Base-by-base conservation (phyloP, 2,329 filamentous ascomycete genomes). In the Hymenoscyphus fructigenus region DNA sequence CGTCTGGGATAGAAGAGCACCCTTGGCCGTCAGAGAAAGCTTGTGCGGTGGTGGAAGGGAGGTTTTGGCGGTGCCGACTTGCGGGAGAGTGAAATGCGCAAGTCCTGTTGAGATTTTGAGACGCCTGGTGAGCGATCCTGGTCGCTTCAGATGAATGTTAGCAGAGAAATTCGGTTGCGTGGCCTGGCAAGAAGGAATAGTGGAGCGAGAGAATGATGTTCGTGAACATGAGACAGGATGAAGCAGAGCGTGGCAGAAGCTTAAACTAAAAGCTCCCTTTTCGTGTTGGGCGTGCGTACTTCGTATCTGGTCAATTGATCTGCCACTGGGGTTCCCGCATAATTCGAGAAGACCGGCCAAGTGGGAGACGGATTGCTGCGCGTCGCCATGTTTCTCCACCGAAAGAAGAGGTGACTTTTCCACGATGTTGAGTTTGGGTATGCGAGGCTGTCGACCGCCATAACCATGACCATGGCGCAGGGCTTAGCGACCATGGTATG, bases 81-180 rank as follows among this genome's bases (percentile, higher is more conserved):
- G 41, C 34, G 57, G 34, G 15, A 38, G 5, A 6, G 34, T 57
- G 20, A 53, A 44, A 64, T 66, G 28, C 44, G 67, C 65, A 67
- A 57, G 68, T 65, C 41, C 61, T 59, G 62, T 70, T 63, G 68
- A 65, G 61, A 59, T 57, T 3, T 57, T 69, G 71, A 70, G 70
- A 74, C 70, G 66, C 63, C 62, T 65, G 58, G 66, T 57, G 70
- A 55, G 66, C 71, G 67, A 68, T 72, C 50, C 55, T 34, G 68
- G 63, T 65, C 65, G 72, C 71, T 73, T 74, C 68, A 72, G 69
- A 70, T 67, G 65, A 71, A 67, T 53, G 68, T 74, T 71, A 74
- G 72, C 68, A 67, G 17, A 28, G 66, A 57, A 60, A 69, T 7
- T 15, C 20, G 26, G 23, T 32, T 28, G 53, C 26, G 12, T 10